A percentile compares a stretch with the other conserved stretches of the same genome.
These are phyloP conservation scores for Peniophora sp. DNA, from an alignment of 1,284 basidiomycete genomes.

Conservation along the genomic window DNA sequence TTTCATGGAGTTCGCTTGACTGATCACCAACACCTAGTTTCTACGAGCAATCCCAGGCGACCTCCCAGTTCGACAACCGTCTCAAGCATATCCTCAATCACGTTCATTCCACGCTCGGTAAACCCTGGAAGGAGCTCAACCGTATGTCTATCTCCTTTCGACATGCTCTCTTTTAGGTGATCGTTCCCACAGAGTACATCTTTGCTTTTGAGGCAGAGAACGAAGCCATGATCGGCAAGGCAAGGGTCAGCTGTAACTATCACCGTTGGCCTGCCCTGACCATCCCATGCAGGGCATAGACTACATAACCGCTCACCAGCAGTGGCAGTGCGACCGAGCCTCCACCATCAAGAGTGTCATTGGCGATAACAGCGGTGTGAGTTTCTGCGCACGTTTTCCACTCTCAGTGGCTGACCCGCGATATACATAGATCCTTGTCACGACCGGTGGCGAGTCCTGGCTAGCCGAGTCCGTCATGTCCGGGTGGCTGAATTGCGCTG, in stretches of 20 bases:
- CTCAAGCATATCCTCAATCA: constrained; percentile 31
- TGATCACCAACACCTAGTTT: constrained; percentile 2
- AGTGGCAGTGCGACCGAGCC: constrained; percentile 31
- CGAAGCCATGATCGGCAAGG: constrained; percentile 27
- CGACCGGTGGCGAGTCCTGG: constrained; percentile 31
- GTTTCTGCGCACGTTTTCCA: background rate
- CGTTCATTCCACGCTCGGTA: constrained; percentile 28
- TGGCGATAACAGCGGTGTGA: constrained; percentile 19
- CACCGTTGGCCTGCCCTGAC: background rate
- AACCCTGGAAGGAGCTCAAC: constrained; percentile 33
- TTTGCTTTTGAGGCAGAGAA: constrained; percentile 39
- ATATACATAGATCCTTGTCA: constrained; percentile 22
- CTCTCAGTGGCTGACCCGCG: background rate
- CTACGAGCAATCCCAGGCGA: constrained; percentile 14
- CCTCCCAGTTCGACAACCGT: constrained; percentile 20
- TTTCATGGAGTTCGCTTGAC: too few relatives aligned
- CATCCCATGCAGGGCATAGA: constrained; percentile 13
- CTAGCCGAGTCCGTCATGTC: constrained; percentile 25
- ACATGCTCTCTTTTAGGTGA: too few relatives aligned
- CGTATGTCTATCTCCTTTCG: too few relatives aligned
- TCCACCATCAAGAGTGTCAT: constrained; percentile 25
- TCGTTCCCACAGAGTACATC: constrained; percentile 23
- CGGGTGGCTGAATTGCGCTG: constrained; percentile 23
- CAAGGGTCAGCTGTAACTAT: constrained; percentile 4
- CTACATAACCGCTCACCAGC: constrained; percentile 19